phyloP scores from a whole-genome alignment of 2,329 filamentous ascomycete species.

The Epicoccum nigrum region DNA sequence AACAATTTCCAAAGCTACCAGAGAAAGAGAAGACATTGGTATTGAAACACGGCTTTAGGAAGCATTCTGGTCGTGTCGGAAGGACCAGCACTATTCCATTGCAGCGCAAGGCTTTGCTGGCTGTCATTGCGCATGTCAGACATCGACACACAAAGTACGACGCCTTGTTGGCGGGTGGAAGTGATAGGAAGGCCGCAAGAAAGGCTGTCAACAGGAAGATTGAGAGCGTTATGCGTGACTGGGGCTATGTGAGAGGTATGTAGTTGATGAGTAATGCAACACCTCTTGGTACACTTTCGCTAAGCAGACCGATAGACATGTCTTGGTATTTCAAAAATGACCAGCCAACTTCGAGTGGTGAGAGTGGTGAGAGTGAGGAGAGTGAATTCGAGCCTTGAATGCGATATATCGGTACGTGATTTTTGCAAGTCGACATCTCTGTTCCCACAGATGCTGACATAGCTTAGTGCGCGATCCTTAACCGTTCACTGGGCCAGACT shows the following conservation, averaged over 20 bases:
- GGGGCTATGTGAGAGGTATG: constrained; percentile 37
- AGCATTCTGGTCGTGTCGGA: constrained; percentile 57
- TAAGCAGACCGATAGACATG: no score
- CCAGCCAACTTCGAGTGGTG: no score
- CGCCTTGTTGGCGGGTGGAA: constrained; percentile 35
- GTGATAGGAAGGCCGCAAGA: constrained; percentile 30
- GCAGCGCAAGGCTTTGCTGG: constrained; percentile 52
- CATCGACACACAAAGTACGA: constrained; percentile 59
- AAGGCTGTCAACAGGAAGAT: constrained; percentile 28
- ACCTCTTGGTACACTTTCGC: no score
- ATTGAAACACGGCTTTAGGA: constrained; percentile 53
- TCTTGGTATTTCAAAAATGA: no score
- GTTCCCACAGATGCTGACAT: no score
- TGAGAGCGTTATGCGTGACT: constrained; percentile 28
- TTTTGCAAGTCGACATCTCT: no score
- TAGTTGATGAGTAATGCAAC: no score
- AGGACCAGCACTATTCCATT: constrained; percentile 50
- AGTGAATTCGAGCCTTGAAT: no score
- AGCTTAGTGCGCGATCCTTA: no score
- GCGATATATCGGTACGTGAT: no score
- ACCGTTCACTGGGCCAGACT: background rate
- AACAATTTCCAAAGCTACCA: constrained; percentile 53
- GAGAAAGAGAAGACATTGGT: constrained; percentile 41
- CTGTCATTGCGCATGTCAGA: constrained; percentile 58
- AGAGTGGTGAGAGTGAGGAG: no score